Evolutionary conservation across 805 yeast species (phyloP).

Genomic region (Scheffersomyces ergatensis): DNA sequence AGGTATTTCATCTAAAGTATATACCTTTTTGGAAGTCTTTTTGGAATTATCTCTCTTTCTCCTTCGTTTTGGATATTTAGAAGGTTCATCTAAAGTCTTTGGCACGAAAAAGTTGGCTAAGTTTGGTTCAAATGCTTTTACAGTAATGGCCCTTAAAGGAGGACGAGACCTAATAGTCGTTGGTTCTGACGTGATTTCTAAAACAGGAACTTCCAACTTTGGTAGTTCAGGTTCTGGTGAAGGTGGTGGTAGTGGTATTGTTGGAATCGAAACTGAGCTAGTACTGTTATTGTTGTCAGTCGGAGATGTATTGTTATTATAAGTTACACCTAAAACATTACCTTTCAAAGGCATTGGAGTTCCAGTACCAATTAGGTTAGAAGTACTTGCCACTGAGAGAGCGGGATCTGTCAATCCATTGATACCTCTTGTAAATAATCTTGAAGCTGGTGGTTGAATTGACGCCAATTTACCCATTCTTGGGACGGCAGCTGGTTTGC

Average conservation of each 20-base stretch:
- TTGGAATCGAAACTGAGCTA: neutral
- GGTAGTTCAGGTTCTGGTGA: conserved; percentile 36
- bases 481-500: conserved; percentile 29
- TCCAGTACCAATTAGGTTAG: neutral
- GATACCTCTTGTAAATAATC: conserved; percentile 28
- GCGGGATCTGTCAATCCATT: conserved; percentile 12
- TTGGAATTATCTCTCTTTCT: conserved; percentile 36
- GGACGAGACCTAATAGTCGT: conserved; percentile 18
- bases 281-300: neutral
- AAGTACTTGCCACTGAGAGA: neutral
- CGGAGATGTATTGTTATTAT: no score
- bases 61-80: conserved; percentile 32
- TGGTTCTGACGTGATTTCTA: conserved; percentile 22
- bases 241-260: neutral
- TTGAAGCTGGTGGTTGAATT: conserved; percentile 42
- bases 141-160: conserved; percentile 26
- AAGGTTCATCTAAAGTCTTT: conserved; percentile 29
- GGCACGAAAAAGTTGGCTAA: conserved; percentile 29
- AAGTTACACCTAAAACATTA: neutral
- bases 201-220: conserved; percentile 29
- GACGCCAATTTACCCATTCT: conserved; percentile 47
- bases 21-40: conserved; percentile 58
- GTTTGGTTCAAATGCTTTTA: conserved; percentile 10
- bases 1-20: conserved; percentile 82
- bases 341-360: neutral